Evolutionary conservation across 345 rosid species (phyloP).

Genomic region (Arabis hirsuta): DNA sequence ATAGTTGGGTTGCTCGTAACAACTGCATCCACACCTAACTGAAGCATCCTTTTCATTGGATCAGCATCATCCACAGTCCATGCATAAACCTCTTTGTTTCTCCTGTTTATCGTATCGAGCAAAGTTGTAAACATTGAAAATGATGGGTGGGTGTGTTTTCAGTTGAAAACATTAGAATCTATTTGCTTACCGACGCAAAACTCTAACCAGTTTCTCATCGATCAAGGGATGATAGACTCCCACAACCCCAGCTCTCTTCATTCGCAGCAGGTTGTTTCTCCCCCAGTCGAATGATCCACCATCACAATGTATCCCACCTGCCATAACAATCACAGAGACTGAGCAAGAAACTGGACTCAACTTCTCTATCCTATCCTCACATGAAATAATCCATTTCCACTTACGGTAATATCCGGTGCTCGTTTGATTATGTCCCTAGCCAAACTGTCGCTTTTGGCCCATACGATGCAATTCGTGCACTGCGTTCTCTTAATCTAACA

Average conservation of each 20-base stretch:
- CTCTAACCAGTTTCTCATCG: slow-evolving; percentile 58
- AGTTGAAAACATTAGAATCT: neutral
- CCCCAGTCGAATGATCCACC: slow-evolving; percentile 69
- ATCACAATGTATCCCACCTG: slow-evolving; percentile 95
- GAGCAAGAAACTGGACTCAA: slow-evolving; percentile 4
- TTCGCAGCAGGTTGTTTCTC: slow-evolving; percentile 66
- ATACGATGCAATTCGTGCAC: slow-evolving; percentile 77
- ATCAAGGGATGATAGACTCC: slow-evolving; percentile 81
- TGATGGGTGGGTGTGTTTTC: neutral
- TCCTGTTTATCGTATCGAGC: slow-evolving; percentile 51
- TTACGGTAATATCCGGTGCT: slow-evolving; percentile 63
- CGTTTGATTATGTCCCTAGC: slow-evolving; percentile 70
- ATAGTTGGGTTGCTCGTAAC: slow-evolving; percentile 74
- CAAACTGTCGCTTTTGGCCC: slow-evolving; percentile 91
- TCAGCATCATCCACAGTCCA: slow-evolving; percentile 89
- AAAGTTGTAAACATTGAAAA: slow-evolving; percentile 22
- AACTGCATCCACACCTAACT: slow-evolving; percentile 67
- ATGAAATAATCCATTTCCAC: slow-evolving; percentile 22
- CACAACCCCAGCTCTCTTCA: slow-evolving; percentile 79
- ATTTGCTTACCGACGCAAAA: slow-evolving; percentile 63
- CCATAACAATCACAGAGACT: slow-evolving; percentile 20
- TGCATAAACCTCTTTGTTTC: slow-evolving; percentile 70
- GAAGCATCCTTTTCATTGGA: slow-evolving; percentile 74
- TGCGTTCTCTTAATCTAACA: slow-evolving; percentile 63
- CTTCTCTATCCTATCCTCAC: neutral